Percentiles rank a stretch among this genome's conserved stretches.
Conservation (phyloP, 345 rosid species). For the Orychophragmus violaceus region DNA sequence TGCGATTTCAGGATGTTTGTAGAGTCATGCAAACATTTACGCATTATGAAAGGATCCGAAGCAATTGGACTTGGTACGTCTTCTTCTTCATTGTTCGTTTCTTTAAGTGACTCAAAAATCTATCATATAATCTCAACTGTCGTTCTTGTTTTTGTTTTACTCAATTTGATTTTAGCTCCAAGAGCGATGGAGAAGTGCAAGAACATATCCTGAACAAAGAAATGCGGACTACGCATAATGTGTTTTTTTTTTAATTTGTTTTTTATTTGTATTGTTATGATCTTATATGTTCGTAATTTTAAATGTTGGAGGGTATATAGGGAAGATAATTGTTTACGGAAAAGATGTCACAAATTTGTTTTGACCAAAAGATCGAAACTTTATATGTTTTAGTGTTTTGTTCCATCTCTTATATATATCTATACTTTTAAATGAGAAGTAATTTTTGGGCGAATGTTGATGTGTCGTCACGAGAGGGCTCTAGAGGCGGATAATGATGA, state of each 20-base stretch:
- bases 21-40: constrained; percentile 83
- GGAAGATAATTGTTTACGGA: not conserved
- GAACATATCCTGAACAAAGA: constrained; percentile 3
- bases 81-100: not conserved
- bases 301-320: constrained; percentile 7
- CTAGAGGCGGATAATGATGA: too few relatives aligned
- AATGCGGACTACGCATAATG: not conserved
- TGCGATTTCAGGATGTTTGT: constrained; percentile 67
- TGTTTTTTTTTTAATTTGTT: not conserved
- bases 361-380: not conserved
- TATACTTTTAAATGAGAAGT: too few relatives aligned
- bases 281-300: constrained; percentile 10
- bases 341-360: not conserved
- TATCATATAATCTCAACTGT: not conserved
- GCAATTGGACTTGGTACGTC: constrained; percentile 77
- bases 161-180: constrained; percentile 10
- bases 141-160: not conserved
- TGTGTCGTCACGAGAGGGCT: too few relatives aligned
- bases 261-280: not conserved
- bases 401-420: not conserved
- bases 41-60: constrained; percentile 91
- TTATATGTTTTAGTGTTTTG: not conserved
- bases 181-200: constrained; percentile 21
- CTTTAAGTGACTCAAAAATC: not conserved
- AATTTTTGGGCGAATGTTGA: too few relatives aligned